Evolutionary conservation across 2,329 filamentous ascomycete genomes (phyloP), one percentile per base, ranked within the genome.

Genomic region (Torrubiella hemipterigena): DNA sequence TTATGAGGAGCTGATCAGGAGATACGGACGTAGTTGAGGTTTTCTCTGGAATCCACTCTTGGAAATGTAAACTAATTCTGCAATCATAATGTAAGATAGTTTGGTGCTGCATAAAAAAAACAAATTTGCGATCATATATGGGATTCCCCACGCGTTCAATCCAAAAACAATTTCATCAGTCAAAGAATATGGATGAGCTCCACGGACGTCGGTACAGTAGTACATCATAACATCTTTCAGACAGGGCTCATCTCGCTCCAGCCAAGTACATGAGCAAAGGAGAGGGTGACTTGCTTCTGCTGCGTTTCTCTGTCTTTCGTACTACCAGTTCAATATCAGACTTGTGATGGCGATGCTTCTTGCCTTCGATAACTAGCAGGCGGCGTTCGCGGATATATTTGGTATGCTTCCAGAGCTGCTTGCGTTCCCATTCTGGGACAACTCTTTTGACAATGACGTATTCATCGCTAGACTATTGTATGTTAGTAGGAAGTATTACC

Each of bases 1-100:
- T 24, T 98, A 98, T 50, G 91, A 98, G 59, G 89, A 95, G 55
- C 56, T 95, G 45, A 80, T 96, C 39, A 65, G 87, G 37, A 69
- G 81, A 44, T 48, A 42, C 22, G 46, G 36, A 31, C 31, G 33
- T 29, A 38, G 3, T 40, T 41, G 29, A 35, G 31, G 32, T 31
- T n/a, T n/a, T n/a, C n/a, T n/a, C n/a, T n/a, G n/a, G n/a, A 31
- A 28, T 24, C 26, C 27, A 29, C 18, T 19, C 13, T 26, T 21
- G 22, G 27, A 25, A 15, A 32, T 29, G 20, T 18, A 30, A 35
- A 26, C 27, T 17, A 32, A 35, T n/a, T n/a, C n/a, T n/a, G n/a
- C n/a, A n/a, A n/a, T n/a, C n/a, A n/a, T n/a, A n/a, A n/a, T n/a
- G n/a, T n/a, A n/a, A n/a, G n/a, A n/a, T n/a, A n/a, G n/a, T n/a